A percentile compares a stretch with the other conserved stretches of the same genome.
Evolutionary conservation across 495 filamentous ascomycete species (phyloP).

Genomic region (Neurospora cerealis): DNA sequence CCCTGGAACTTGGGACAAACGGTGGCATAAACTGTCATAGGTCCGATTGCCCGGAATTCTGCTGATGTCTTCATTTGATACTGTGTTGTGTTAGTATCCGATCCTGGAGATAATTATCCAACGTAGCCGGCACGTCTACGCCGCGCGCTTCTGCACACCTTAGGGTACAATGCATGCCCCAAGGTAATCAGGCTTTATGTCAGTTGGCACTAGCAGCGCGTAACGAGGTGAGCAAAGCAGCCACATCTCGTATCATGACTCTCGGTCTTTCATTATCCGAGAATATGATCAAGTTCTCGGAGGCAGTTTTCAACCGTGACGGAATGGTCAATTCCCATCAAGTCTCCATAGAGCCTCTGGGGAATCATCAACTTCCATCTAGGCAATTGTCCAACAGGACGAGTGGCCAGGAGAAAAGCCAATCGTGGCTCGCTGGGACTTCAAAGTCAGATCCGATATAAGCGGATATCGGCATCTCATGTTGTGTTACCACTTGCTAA

Average conservation of each 20-base stretch:
- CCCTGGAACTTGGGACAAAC: not conserved
- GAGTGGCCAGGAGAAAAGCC: not conserved
- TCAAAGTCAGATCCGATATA: not conserved
- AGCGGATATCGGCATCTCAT: not conserved
- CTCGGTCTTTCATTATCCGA: not conserved
- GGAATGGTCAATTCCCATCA: not conserved
- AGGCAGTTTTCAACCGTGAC: not conserved
- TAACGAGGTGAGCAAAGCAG: not conserved
- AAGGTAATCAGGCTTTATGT: not conserved
- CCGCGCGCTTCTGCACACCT: not conserved
- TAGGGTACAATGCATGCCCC: not conserved
- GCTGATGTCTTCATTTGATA: not conserved
- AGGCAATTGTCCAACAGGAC: not conserved
- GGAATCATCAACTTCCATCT: not conserved
- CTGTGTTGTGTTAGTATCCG: not conserved
- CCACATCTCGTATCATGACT: not conserved
- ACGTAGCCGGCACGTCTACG: not conserved
- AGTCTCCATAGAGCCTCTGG: not conserved
- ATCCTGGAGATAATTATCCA: not conserved
- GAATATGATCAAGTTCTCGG: not conserved
- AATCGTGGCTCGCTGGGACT: not conserved
- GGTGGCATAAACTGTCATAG: not conserved
- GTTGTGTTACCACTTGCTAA: not conserved
- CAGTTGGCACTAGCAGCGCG: not conserved
- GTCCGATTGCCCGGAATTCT: not conserved